These are phyloP conservation scores for Chaetoceros muelleri DNA, from an alignment of 108 stramenopile genomes.

Conservation along the genomic window DNA sequence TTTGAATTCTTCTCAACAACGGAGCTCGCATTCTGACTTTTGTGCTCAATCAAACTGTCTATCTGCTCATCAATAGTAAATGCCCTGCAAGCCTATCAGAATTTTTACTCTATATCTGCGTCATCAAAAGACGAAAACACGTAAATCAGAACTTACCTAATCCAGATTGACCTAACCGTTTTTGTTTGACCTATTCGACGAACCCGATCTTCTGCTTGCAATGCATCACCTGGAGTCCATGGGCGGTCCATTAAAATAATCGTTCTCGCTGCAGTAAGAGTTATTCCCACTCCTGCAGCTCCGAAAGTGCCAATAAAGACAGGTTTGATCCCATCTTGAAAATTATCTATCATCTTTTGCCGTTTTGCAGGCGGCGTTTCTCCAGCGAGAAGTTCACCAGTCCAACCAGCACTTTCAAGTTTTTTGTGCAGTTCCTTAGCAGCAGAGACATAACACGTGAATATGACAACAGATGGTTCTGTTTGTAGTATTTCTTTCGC, in stretches of 20 bases:
- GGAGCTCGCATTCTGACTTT: conserved; percentile 39
- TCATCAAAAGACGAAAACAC: neutral
- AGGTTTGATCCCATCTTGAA: conserved; percentile 57
- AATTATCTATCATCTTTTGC: conserved; percentile 65
- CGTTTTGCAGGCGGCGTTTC: conserved; percentile 56
- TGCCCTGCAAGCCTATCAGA: neutral
- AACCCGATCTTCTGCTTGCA: conserved; percentile 69
- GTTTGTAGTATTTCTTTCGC: conserved; percentile 42
- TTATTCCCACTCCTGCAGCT: conserved; percentile 77
- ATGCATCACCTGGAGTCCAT: conserved; percentile 73
- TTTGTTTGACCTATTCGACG: conserved; percentile 74
- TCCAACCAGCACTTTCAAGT: conserved; percentile 45
- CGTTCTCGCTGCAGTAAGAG: conserved; percentile 70
- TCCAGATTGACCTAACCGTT: conserved; percentile 52
- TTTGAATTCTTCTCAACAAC: conserved; percentile 34
- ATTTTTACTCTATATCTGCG: neutral
- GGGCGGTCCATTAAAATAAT: conserved; percentile 75
- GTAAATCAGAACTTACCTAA: conserved; percentile 29
- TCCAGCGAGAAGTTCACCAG: conserved; percentile 53
- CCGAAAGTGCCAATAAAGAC: conserved; percentile 81
- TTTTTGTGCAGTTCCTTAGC: conserved; percentile 48
- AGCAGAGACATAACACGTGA: conserved; percentile 57
- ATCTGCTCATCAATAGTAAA: conserved; percentile 60
- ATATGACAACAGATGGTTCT: conserved; percentile 60
- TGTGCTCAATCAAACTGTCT: conserved; percentile 52